Conservation (phyloP, 169 alveolate species). For the Cryptosporidium sp. region DNA sequence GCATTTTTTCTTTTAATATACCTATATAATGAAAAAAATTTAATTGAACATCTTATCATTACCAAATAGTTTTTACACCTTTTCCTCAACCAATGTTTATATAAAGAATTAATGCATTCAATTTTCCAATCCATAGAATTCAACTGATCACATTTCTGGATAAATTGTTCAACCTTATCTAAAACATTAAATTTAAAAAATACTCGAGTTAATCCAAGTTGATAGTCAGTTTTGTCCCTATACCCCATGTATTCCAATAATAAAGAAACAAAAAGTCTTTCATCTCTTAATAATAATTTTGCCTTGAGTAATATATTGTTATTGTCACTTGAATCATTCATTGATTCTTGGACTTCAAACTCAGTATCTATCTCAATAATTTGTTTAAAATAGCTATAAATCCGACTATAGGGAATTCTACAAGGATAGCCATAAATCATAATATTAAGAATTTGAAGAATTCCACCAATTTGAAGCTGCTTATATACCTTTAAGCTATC, state of each 20-base stretch:
- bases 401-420: conserved; percentile 77
- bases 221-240: conserved; percentile 76
- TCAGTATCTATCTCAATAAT: conserved; percentile 58
- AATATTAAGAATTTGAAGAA: conserved; percentile 78
- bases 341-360: not conserved
- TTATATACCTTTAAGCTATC: conserved; percentile 77
- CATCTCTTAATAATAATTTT: conserved; percentile 76
- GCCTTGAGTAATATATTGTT: conserved; percentile 76
- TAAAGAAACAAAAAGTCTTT: conserved; percentile 75
- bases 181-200: conserved; percentile 81
- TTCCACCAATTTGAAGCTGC: conserved; percentile 81
- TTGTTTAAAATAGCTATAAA: conserved; percentile 76
- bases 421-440: conserved; percentile 83
- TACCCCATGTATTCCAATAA: conserved; percentile 74
- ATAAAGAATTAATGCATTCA: conserved; percentile 75
- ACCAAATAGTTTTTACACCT: conserved; percentile 36
- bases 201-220: conserved; percentile 80
- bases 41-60: conserved; percentile 36
- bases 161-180: conserved; percentile 79
- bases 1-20: conserved; percentile 38
- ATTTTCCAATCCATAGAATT: conserved; percentile 76
- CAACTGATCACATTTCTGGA: conserved; percentile 75
- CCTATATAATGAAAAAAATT: not conserved
- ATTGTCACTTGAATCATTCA: not conserved
- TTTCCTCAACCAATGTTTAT: conserved; percentile 69